phyloP scores from a whole-genome alignment of 495 filamentous ascomycete species.

The Aspergillus nanangensis region DNA sequence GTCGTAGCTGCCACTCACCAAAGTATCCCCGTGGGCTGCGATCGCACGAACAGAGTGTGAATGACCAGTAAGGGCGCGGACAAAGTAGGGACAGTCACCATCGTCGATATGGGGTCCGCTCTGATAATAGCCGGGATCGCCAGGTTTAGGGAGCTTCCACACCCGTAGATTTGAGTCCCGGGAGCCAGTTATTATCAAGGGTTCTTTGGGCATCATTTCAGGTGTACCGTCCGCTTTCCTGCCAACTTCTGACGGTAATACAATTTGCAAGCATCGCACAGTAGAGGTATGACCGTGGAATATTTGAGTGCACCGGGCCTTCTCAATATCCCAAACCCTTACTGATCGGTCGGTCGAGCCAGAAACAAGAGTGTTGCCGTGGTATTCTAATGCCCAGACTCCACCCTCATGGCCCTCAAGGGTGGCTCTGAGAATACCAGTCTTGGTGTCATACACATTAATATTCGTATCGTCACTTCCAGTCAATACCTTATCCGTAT shows the following conservation, averaged over 20 bases:
- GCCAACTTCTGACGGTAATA: slow-evolving; percentile 79
- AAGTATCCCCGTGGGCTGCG: slow-evolving; percentile 87
- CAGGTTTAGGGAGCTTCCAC: slow-evolving; percentile 88
- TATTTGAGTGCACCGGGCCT: slow-evolving; percentile 83
- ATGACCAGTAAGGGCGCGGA: slow-evolving; percentile 82
- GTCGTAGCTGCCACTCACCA: slow-evolving; percentile 99
- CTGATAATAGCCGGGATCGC: slow-evolving; percentile 70
- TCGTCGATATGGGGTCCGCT: slow-evolving; percentile 72
- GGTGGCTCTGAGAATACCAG: slow-evolving; percentile 74
- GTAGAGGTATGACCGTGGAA: slow-evolving; percentile 98
- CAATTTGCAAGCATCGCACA: slow-evolving; percentile 90
- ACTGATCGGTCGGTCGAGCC: slow-evolving; percentile 96
- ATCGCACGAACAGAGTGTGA: slow-evolving; percentile 96
- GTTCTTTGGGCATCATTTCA: slow-evolving; percentile 85
- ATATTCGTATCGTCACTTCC: slow-evolving; percentile 98
- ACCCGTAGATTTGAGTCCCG: slow-evolving; percentile 91
- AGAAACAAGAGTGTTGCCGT: slow-evolving; percentile 91
- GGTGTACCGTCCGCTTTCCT: slow-evolving; percentile 65
- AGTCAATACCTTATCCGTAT: slow-evolving; percentile 95
- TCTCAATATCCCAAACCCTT: slow-evolving; percentile 95
- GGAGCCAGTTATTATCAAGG: slow-evolving; percentile 95
- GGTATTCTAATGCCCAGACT: slow-evolving; percentile 96
- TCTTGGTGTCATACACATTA: slow-evolving; percentile 97
- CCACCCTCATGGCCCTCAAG: slow-evolving; percentile 94
- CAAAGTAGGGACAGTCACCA: slow-evolving; percentile 86